These are phyloP conservation scores for Clavariopsis aquatica DNA, from an alignment of 495 filamentous ascomycete species.

Conservation along the genomic window DNA sequence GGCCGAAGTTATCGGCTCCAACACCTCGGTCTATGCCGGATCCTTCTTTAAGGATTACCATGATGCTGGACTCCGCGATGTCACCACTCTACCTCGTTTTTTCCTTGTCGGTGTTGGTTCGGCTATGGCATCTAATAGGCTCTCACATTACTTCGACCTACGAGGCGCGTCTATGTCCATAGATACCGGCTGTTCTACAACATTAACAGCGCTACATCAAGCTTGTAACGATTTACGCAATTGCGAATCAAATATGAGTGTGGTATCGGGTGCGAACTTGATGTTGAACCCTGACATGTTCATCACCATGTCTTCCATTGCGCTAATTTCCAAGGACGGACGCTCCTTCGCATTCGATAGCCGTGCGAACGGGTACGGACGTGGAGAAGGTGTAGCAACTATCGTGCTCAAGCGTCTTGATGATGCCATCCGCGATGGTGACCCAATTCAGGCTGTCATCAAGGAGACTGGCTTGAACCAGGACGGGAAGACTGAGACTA, in stretches of 20 bases:
- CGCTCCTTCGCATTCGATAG: slow-evolving; percentile 42
- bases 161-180: slow-evolving; percentile 22
- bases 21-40: slow-evolving; percentile 18
- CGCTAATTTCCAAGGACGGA: slow-evolving; percentile 6
- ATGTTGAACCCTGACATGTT: slow-evolving; percentile 14
- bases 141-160: slow-evolving; percentile 26
- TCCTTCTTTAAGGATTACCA: slow-evolving; percentile 19
- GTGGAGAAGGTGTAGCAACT: slow-evolving; percentile 50
- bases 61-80: slow-evolving; percentile 1
- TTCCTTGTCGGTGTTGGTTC: not conserved
- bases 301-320: not conserved
- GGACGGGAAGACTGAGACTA: slow-evolving; percentile 49
- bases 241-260: slow-evolving; percentile 5
- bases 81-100: not conserved
- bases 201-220: slow-evolving; percentile 17
- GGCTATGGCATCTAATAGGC: slow-evolving; percentile 13
- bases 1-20: not conserved
- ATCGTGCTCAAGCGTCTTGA: slow-evolving; percentile 45
- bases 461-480: slow-evolving; percentile 48
- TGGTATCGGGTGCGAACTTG: slow-evolving; percentile 21
- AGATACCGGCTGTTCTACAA: slow-evolving; percentile 27
- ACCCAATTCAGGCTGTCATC: slow-evolving; percentile 51
- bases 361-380: slow-evolving; percentile 49
- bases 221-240: slow-evolving; percentile 2
- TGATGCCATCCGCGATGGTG: slow-evolving; percentile 40